These are phyloP conservation scores for Geotrichum fermentans DNA, from an alignment of 1,139 yeast species.

Conservation along the genomic window DNA sequence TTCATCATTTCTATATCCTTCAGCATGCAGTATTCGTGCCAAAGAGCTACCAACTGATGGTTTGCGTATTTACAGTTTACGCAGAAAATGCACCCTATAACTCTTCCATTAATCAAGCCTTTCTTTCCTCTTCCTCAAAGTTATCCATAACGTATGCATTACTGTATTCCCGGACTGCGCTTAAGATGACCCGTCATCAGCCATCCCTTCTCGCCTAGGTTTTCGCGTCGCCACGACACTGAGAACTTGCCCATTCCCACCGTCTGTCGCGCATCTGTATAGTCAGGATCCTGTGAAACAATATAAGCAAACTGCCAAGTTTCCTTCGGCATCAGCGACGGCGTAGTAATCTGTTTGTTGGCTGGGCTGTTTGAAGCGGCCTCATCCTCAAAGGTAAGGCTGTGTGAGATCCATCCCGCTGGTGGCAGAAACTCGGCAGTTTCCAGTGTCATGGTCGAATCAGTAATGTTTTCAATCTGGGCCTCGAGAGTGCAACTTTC, in stretches of 20 bases:
- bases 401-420: conserved; percentile 30
- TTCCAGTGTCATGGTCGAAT: conserved; percentile 32
- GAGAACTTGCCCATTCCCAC: conserved; percentile 28
- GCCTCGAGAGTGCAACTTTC: conserved; percentile 33
- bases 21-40: no score
- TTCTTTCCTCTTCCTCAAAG: no score
- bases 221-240: conserved; percentile 38
- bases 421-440: conserved; percentile 32
- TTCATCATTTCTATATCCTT: no score
- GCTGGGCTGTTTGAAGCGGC: conserved; percentile 21
- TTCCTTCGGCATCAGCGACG: conserved; percentile 28
- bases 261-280: conserved; percentile 21
- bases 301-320: conserved; percentile 25
- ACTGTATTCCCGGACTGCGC: conserved; percentile 16
- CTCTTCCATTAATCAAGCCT: no score
- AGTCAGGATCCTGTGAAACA: conserved; percentile 20
- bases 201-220: conserved; percentile 38
- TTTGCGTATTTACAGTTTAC: no score
- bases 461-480: conserved; percentile 37
- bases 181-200: conserved; percentile 30
- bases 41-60: no score
- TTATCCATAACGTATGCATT: no score
- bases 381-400: conserved; percentile 16
- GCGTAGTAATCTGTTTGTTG: conserved; percentile 4
- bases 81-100: no score